Evolutionary conservation across 495 filamentous ascomycete species (phyloP), one percentile per base, ranked within the genome.

Genomic region (Clohesyomyces aquaticus): DNA sequence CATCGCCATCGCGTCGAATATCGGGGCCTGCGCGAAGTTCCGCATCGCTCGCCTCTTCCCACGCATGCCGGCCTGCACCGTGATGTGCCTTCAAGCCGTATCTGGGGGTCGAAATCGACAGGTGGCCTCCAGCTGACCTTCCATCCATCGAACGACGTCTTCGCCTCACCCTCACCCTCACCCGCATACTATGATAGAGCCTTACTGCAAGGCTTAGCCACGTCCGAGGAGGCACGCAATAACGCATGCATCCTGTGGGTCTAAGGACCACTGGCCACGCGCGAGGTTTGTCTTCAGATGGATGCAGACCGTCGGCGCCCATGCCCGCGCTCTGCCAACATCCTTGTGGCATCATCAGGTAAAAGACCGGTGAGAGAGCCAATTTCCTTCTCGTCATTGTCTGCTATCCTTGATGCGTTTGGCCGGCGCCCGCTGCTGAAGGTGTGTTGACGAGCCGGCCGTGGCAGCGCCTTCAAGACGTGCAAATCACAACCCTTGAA

Each of bases 101-200:
- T n/a, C n/a, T n/a, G n/a, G n/a, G n/a, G n/a, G n/a, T n/a, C n/a
- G n/a, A n/a, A n/a, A n/a, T n/a, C n/a, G n/a, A n/a, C n/a, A n/a
- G n/a, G n/a, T n/a, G n/a, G n/a, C n/a, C n/a, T n/a, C 32, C 32
- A 14, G 32, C 14, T 14, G 32, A 6, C 32, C 32, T 38, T 14
- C 32, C 32, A 6, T 38, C 32, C 6, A 14, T 38, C 32, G 32
- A 38, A 6, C 6, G 6, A 6, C 32, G 32, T 38, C 32, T 14
- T n/a, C n/a, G n/a, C n/a, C n/a, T n/a, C n/a, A n/a, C n/a, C 6
- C 32, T 14, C 32, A 38, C 14, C 32, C 29, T 22, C 14, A n/a
- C 54, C 3, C 23, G 21, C 32, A 56, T 25, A 55, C 52, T 8
- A 38, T 23, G 4, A 55, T 55, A 38, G 19, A 56, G 38, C 54